phyloP scores from a whole-genome alignment of 108 stramenopile species.

The Cyclotella choctawhatcheeana region DNA sequence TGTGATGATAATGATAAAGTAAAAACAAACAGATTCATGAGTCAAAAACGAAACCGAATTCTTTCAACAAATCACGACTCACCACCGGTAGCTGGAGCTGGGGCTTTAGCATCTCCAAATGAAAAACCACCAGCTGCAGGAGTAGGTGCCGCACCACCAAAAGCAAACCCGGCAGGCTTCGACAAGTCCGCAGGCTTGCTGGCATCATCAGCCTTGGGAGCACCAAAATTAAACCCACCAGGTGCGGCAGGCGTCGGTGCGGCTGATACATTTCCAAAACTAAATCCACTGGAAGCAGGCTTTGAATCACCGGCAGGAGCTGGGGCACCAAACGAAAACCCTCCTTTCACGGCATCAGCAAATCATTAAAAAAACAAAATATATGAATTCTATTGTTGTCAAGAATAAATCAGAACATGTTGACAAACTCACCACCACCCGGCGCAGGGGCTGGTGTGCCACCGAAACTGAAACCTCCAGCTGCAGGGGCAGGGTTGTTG shows the following conservation, averaged over 20 bases:
- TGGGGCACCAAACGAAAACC: not conserved
- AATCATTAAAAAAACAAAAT: no score
- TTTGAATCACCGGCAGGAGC: conserved; percentile 6
- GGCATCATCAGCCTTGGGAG: no score
- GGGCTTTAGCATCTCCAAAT: conserved; percentile 4
- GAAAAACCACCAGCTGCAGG: conserved; percentile 14
- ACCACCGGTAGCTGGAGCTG: conserved; percentile 1
- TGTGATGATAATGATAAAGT: no score
- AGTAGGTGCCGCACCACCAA: no score
- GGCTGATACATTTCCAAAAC: conserved; percentile 4
- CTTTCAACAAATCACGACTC: not conserved
- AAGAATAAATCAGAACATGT: no score
- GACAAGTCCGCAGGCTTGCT: no score
- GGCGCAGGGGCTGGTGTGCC: not conserved
- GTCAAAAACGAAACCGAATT: no score
- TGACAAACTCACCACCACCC: conserved; percentile 1
- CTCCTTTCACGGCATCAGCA: not conserved
- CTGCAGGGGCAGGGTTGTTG: conserved; percentile 25
- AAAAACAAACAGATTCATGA: no score
- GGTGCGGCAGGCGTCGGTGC: conserved; percentile 37
- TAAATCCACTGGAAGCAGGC: conserved; percentile 19
- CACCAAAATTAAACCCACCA: conserved; percentile 36
- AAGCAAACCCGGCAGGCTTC: no score
- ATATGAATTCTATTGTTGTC: no score
- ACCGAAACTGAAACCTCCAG: conserved; percentile 34